Base-by-base conservation (phyloP, 179 eudicot species). In the Corrigiola litoralis region DNA sequence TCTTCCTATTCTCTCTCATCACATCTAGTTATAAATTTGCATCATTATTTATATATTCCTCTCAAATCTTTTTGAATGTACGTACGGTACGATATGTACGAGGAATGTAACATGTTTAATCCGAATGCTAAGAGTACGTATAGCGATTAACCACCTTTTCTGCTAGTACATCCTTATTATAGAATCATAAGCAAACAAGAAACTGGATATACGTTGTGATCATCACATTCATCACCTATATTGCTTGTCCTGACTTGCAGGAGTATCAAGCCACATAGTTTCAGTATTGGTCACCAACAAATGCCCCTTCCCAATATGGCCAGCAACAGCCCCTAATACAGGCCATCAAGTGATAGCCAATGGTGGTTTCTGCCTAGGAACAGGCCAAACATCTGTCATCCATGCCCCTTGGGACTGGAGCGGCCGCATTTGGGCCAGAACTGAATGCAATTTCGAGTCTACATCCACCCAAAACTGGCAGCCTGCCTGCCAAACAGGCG, bases 281-380 rank as follows among this genome's bases (percentile, higher is more conserved):
- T 68, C 82, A 20, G 73, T 89, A 16, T 51, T 72, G 66, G 65
- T 89, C 4, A 77, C 44, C 60, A 89, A 87, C 81, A 82, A 77
- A 66, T 89, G 96, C 75, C 80, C 86, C 4, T 87, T 78, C 58
- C 80, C 86, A 33, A 85, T 89, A 76, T 89, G 96, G 95, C 96
- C 95, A 4, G 91, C 95, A 23, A 78, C 81, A 4, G 95, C 96
- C 46, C 75, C 91, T 2, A 83, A 85, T 81, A 41, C 70, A 16
- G 96, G 95, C 67, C 87, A 87, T 16, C 76, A 82, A 3, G 71
- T 85, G 24, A 63, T 87, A 24, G 94, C 81, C 60, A 71, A 77
- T 6, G 94, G 96, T 0, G 95, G 90, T 1, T 89, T 89, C 75
- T 70, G 48, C 74, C 87, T 89, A 7, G 72, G 75, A 0, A 38